Percentiles rank a stretch among this genome's conserved stretches.
Evolutionary conservation across 805 yeast species (phyloP).

Genomic region (Ogataea populi-albae): DNA sequence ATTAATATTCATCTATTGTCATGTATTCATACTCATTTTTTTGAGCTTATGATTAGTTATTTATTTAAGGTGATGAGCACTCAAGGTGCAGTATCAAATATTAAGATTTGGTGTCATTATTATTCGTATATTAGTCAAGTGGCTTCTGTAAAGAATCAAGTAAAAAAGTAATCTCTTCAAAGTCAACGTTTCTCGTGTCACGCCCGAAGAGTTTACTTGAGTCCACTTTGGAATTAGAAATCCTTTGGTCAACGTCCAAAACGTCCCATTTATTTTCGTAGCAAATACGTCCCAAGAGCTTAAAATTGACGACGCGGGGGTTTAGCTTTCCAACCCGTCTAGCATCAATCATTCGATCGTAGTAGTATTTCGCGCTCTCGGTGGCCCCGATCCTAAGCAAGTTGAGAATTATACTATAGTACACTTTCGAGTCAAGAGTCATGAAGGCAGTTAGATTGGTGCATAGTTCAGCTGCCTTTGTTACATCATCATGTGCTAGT

Average conservation of each 20-base stretch:
- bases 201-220: conserved; percentile 2
- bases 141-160: too few species aligned
- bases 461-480: conserved; percentile 9
- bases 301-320: conserved; percentile 1
- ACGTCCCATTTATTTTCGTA: conserved; percentile 17
- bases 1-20: too few species aligned
- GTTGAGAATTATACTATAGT: conserved; percentile 16
- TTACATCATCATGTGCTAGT: conserved; percentile 13
- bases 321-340: conserved; percentile 1
- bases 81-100: too few species aligned
- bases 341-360: conserved; percentile 9
- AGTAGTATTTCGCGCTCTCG: conserved; percentile 17
- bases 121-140: too few species aligned
- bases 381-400: conserved; percentile 18
- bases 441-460: conserved; percentile 3
- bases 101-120: too few species aligned
- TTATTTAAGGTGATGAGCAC: too few species aligned
- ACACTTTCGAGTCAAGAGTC: conserved; percentile 10
- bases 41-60: too few species aligned
- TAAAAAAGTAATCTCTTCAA: background rate
- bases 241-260: conserved; percentile 1
- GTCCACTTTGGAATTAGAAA: background rate
- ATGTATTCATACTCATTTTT: too few species aligned
- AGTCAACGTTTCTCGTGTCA: background rate
- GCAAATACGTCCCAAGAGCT: conserved; percentile 14